Percentiles rank a stretch among this genome's conserved stretches.
phyloP scores from a whole-genome alignment of 1,139 yeast genomes.

The Scheffersomyces stambukii region DNA sequence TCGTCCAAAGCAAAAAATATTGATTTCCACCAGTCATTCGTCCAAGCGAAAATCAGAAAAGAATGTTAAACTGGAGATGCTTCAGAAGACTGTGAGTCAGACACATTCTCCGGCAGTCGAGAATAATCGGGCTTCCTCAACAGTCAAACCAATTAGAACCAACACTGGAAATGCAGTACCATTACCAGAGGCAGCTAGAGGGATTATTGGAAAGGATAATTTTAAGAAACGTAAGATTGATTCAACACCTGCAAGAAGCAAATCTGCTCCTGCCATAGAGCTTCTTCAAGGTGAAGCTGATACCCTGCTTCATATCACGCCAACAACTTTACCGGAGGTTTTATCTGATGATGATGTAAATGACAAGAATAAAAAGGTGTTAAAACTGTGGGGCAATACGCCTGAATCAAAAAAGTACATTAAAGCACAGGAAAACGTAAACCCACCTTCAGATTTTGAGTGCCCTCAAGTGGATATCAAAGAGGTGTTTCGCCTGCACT shows the following conservation, averaged over 20 bases:
- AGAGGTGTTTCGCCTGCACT: conserved; percentile 57
- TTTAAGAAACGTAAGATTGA: conserved; percentile 3
- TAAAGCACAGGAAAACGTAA: conserved; percentile 53
- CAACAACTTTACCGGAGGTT: conserved; percentile 48
- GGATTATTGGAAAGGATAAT: conserved; percentile 10
- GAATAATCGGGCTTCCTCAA: background rate
- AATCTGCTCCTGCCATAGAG: too few species aligned
- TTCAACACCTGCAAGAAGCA: too few species aligned
- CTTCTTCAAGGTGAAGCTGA: too few species aligned
- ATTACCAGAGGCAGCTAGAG: conserved; percentile 34
- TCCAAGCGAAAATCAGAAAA: conserved; percentile 6
- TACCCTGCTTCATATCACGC: too few species aligned
- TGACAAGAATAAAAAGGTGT: conserved; percentile 34
- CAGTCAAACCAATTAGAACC: conserved; percentile 10
- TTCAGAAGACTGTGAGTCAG: too few species aligned
- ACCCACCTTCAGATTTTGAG: conserved; percentile 70
- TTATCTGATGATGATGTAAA: conserved; percentile 58
- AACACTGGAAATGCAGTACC: conserved; percentile 29
- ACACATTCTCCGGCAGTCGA: background rate
- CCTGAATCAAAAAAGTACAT: conserved; percentile 55
- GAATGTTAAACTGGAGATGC: background rate
- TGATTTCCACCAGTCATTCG: conserved; percentile 24
- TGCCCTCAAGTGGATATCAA: conserved; percentile 59
- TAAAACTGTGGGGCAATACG: conserved; percentile 72
- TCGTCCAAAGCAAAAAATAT: conserved; percentile 24